phyloP scores from a whole-genome alignment of 2,329 filamentous ascomycete species.

The Scleromitrula shiraiana region DNA sequence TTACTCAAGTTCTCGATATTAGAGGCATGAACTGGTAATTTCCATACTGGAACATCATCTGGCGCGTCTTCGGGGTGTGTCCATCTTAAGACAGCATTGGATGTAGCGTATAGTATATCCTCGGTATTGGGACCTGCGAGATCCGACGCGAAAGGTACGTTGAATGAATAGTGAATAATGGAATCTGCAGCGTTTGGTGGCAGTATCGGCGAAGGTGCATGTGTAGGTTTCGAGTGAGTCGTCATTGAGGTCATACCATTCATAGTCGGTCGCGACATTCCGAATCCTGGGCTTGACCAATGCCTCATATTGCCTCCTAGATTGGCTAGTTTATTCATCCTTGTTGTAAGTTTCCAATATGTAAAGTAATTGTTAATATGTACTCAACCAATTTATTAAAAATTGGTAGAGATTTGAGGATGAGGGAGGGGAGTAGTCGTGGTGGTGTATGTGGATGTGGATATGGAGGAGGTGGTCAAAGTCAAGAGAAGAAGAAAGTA shows the following conservation, averaged over 20 bases:
- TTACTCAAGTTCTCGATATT: conserved; percentile 74
- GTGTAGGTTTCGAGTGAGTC: conserved; percentile 47
- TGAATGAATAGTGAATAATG: conserved; percentile 90
- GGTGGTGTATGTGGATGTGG: background rate
- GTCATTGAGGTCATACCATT: conserved; percentile 37
- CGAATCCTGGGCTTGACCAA: conserved; percentile 58
- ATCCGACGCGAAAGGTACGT: conserved; percentile 90
- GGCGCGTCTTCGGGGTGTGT: conserved; percentile 82
- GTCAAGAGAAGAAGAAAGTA: background rate
- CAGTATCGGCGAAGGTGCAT: conserved; percentile 48
- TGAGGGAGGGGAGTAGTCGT: background rate
- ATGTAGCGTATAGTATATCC: conserved; percentile 88
- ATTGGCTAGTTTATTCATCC: conserved; percentile 63
- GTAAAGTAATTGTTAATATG: background rate
- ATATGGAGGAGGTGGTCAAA: background rate
- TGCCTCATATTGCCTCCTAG: conserved; percentile 64
- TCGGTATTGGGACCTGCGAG: conserved; percentile 87
- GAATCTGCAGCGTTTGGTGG: conserved; percentile 66
- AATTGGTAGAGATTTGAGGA: background rate
- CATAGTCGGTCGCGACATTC: conserved; percentile 46
- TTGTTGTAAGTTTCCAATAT: conserved; percentile 28
- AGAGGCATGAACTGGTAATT: conserved; percentile 83
- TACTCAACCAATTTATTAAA: conserved; percentile 6
- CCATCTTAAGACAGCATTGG: conserved; percentile 83
- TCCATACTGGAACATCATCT: conserved; percentile 76